Evolutionary conservation across 1,284 basidiomycete genomes (phyloP).

Genomic region (Schizopora paradoxa): DNA sequence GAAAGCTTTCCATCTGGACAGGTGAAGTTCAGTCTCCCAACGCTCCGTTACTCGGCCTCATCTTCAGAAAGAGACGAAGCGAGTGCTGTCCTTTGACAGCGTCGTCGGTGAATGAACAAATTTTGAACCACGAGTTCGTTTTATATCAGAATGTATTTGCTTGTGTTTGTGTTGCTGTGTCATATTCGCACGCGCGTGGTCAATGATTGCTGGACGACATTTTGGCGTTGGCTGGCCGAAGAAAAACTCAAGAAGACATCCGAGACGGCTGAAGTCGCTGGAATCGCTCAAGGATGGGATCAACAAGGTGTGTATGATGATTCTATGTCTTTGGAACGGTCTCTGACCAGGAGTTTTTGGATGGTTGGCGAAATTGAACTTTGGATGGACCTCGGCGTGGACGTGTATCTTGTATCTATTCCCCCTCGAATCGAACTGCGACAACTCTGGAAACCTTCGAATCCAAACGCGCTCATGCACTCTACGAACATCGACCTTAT

Average conservation of each 20-base stretch:
- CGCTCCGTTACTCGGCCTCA: constrained; percentile 43
- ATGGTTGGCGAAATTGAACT: constrained; percentile 19
- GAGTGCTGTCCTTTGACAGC: constrained; percentile 40
- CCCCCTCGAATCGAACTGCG: background rate
- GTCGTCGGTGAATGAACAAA: constrained; percentile 31
- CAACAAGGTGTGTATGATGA: constrained; percentile 23
- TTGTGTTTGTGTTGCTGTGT: constrained; percentile 1
- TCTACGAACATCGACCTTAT: background rate
- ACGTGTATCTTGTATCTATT: constrained; percentile 5
- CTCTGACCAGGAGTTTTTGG: constrained; percentile 14
- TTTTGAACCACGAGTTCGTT: background rate
- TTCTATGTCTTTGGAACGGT: background rate
- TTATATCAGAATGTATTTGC: background rate
- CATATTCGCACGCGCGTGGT: background rate
- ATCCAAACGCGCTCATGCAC: constrained; percentile 1
- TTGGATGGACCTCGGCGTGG: constrained; percentile 18
- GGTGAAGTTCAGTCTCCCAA: constrained; percentile 25
- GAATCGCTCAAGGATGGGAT: constrained; percentile 55
- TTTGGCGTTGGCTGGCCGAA: constrained; percentile 5
- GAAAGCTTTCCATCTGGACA: no score
- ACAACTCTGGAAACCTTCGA: constrained; percentile 11
- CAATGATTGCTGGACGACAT: background rate
- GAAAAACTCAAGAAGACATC: constrained; percentile 2
- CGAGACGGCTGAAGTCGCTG: constrained; percentile 6
- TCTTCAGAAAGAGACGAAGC: constrained; percentile 27